Evolutionary conservation across 2,329 filamentous ascomycete genomes (phyloP).

Genomic region (Colletotrichum scovillei): DNA sequence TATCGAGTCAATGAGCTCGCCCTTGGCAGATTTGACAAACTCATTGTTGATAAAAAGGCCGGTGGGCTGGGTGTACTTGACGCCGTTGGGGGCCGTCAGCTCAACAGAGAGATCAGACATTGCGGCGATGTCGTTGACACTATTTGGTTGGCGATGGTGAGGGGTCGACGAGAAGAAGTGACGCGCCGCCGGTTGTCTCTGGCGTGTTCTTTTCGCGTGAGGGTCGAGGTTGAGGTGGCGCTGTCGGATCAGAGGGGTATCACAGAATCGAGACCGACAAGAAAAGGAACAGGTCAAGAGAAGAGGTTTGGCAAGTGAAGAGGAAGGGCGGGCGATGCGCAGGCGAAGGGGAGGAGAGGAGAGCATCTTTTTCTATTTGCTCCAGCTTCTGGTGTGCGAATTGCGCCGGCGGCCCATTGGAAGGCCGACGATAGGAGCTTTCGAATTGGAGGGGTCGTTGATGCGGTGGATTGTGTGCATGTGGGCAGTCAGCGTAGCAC

Average conservation of each 20-base stretch:
- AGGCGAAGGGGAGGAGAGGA: neutral
- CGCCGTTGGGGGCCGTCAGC: constrained; percentile 77
- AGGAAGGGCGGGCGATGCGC: neutral
- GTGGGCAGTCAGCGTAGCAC: neutral
- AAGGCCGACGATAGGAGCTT: neutral
- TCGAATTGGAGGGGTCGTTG: neutral
- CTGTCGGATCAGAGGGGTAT: constrained; percentile 8
- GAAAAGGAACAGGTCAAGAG: neutral
- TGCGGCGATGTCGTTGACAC: neutral
- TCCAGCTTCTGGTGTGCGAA: neutral
- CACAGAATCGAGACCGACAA: neutral
- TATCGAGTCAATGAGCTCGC: constrained; percentile 69
- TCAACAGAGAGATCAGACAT: constrained; percentile 52
- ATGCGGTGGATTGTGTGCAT: neutral
- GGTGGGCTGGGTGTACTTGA: constrained; percentile 72
- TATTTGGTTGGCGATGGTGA: neutral
- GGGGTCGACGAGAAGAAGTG: neutral
- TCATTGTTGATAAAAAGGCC: constrained; percentile 85
- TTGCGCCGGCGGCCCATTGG: neutral
- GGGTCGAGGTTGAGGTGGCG: neutral
- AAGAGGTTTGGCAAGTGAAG: neutral
- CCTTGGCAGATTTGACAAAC: constrained; percentile 70
- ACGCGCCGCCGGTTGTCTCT: neutral
- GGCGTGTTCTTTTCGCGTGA: neutral
- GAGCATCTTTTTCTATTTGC: neutral